Conservation (phyloP, 148 eudicot genomes). For the Nepenthes mirabilis region DNA sequence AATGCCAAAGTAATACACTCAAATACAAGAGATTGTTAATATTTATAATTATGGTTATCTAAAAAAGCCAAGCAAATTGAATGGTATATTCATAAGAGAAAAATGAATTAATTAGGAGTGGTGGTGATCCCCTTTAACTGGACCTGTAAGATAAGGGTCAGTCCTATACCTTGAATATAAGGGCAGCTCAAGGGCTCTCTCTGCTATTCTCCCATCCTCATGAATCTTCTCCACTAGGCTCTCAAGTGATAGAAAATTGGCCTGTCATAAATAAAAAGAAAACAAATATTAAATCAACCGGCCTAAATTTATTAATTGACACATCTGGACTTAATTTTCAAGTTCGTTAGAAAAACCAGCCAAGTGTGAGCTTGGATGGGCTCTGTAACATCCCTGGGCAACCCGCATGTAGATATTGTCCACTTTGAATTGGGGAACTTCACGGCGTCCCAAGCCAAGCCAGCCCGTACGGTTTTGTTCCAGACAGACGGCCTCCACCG, state of each 20-base stretch:
- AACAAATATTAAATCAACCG: neutral
- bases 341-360: neutral
- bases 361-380: no score
- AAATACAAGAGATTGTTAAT: no score
- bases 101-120: neutral
- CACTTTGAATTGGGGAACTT: no score
- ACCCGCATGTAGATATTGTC: no score
- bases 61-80: no score
- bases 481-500: no score
- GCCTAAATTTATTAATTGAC: neutral
- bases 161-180: slow-evolving; percentile 41
- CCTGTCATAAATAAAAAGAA: slow-evolving; percentile 20
- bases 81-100: no score
- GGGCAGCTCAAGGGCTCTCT: slow-evolving; percentile 79
- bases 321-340: neutral
- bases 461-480: no score
- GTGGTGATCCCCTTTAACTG: neutral
- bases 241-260: slow-evolving; percentile 61
- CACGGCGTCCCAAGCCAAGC: no score
- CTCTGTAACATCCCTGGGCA: no score
- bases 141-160: slow-evolving; percentile 37
- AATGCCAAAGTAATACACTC: no score
- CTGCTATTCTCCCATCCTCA: slow-evolving; percentile 59
- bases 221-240: slow-evolving; percentile 59
- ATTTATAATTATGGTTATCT: no score